These are phyloP conservation scores for Calonectria montana DNA, from an alignment of 2,329 filamentous ascomycete species.

Conservation along the genomic window DNA sequence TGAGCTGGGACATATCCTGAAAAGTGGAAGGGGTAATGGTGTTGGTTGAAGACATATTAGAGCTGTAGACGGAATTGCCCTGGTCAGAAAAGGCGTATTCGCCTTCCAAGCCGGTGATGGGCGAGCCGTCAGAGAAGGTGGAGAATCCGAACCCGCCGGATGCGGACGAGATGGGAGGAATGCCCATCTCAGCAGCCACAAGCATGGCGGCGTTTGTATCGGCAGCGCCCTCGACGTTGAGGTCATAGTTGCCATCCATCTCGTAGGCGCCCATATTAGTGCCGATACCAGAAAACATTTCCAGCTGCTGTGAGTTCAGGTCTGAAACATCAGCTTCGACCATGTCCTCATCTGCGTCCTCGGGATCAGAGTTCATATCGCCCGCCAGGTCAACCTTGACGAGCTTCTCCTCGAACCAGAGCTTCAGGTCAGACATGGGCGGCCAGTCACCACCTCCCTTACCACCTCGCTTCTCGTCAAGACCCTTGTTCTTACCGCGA, in stretches of 20 bases:
- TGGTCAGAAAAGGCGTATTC: slow-evolving; percentile 43
- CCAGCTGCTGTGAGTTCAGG: slow-evolving; percentile 25
- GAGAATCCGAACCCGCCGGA: slow-evolving; percentile 38
- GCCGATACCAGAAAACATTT: slow-evolving; percentile 40
- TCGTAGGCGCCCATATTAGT: slow-evolving; percentile 36
- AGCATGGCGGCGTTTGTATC: slow-evolving; percentile 34
- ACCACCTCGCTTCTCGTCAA: slow-evolving; percentile 64
- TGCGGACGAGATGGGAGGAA: slow-evolving; percentile 41
- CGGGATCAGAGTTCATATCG: slow-evolving; percentile 46
- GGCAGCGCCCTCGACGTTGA: slow-evolving; percentile 32
- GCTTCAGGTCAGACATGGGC: slow-evolving; percentile 49
- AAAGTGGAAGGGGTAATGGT: slow-evolving; percentile 43
- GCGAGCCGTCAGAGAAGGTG: slow-evolving; percentile 36
- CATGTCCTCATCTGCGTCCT: slow-evolving; percentile 45
- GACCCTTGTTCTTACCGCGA: slow-evolving; percentile 56
- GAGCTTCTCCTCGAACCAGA: slow-evolving; percentile 68
- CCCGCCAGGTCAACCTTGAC: slow-evolving; percentile 56
- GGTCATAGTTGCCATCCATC: slow-evolving; percentile 36
- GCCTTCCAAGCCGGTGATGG: slow-evolving; percentile 32
- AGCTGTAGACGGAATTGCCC: slow-evolving; percentile 38
- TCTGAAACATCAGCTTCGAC: slow-evolving; percentile 35
- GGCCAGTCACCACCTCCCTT: slow-evolving; percentile 49
- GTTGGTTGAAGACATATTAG: slow-evolving; percentile 43
- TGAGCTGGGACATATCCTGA: slow-evolving; percentile 40
- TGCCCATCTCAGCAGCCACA: slow-evolving; percentile 31